phyloP scores from a whole-genome alignment of 805 yeast genomes.

The Kurtzmaniella fragi region DNA sequence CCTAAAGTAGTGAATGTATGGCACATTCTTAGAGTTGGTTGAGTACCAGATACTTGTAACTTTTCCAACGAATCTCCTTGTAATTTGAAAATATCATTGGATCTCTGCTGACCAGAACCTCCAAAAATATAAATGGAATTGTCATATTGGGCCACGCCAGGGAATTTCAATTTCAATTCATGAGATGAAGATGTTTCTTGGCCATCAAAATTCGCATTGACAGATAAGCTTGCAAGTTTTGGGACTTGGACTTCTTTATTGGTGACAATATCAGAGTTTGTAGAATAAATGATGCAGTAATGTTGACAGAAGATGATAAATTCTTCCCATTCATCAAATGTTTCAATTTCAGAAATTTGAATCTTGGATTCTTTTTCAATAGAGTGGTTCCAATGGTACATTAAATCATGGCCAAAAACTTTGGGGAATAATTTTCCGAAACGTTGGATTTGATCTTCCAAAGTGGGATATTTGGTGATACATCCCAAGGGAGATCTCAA shows the following conservation, averaged over 20 bases:
- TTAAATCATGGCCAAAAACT: constrained; percentile 51
- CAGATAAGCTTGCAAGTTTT: neutral
- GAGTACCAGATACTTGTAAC: neutral
- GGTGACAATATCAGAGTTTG: constrained; percentile 26
- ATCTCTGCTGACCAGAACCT: constrained; percentile 29
- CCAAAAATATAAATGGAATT: constrained; percentile 32
- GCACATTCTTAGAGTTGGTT: constrained; percentile 47
- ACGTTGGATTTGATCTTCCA: constrained; percentile 44
- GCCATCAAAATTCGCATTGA: neutral
- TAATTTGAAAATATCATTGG: constrained; percentile 3
- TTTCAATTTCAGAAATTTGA: constrained; percentile 49
- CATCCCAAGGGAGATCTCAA: constrained; percentile 67
- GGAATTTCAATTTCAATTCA: constrained; percentile 36
- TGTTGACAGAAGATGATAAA: constrained; percentile 72
- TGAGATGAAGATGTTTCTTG: neutral
- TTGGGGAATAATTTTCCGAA: constrained; percentile 45
- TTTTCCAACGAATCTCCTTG: neutral
- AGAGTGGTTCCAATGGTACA: constrained; percentile 51
- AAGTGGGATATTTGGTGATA: constrained; percentile 51
- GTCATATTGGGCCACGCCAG: constrained; percentile 26
- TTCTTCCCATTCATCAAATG: constrained; percentile 84
- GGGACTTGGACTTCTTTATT: constrained; percentile 3
- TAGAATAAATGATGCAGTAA: constrained; percentile 63
- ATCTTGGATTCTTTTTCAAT: constrained; percentile 33
- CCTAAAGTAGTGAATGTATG: constrained; percentile 44